Evolutionary conservation across 2,329 filamentous ascomycete genomes (phyloP).

Genomic region (Epichloe sylvatica): DNA sequence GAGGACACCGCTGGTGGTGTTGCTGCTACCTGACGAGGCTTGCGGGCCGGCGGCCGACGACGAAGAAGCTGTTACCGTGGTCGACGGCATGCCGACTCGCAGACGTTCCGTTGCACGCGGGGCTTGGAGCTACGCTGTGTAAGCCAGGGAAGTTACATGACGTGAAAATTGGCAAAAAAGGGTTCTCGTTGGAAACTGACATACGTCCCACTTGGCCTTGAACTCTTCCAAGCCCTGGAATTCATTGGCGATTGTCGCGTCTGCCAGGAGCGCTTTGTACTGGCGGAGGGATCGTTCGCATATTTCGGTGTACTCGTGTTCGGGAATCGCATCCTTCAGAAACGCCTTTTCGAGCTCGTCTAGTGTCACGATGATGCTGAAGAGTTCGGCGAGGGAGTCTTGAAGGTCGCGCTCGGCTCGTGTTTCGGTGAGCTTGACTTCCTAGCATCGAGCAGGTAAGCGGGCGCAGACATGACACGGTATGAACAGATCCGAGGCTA

Average conservation of each 20-base stretch:
- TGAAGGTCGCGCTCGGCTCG: slow-evolving; percentile 83
- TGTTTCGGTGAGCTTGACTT: slow-evolving; percentile 82
- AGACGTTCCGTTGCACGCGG: slow-evolving; percentile 87
- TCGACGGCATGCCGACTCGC: slow-evolving; percentile 83
- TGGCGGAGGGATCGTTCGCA: slow-evolving; percentile 89
- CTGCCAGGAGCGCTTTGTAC: slow-evolving; percentile 85
- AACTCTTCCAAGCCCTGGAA: slow-evolving; percentile 86
- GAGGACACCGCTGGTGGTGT: slow-evolving; percentile 45
- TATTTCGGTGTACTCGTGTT: slow-evolving; percentile 89
- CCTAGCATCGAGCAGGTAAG: slow-evolving; percentile 33
- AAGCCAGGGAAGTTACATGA: background rate
- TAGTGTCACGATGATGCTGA: slow-evolving; percentile 91
- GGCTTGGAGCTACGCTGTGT: slow-evolving; percentile 60
- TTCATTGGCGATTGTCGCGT: slow-evolving; percentile 77
- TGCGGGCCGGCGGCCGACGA: slow-evolving; percentile 31
- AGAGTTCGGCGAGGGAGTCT: slow-evolving; percentile 91
- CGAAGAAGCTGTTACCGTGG: slow-evolving; percentile 48
- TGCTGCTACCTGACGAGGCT: slow-evolving; percentile 25
- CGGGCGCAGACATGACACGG: background rate
- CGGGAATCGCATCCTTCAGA: slow-evolving; percentile 83
- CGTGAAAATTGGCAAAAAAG: background rate
- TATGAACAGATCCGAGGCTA: background rate
- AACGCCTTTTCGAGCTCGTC: slow-evolving; percentile 95
- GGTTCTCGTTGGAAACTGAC: slow-evolving; percentile 13
- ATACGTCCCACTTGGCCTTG: slow-evolving; percentile 80